These are phyloP conservation scores for Vigna unguiculata DNA, from an alignment of 306 rosid species.

Conservation along the genomic window DNA sequence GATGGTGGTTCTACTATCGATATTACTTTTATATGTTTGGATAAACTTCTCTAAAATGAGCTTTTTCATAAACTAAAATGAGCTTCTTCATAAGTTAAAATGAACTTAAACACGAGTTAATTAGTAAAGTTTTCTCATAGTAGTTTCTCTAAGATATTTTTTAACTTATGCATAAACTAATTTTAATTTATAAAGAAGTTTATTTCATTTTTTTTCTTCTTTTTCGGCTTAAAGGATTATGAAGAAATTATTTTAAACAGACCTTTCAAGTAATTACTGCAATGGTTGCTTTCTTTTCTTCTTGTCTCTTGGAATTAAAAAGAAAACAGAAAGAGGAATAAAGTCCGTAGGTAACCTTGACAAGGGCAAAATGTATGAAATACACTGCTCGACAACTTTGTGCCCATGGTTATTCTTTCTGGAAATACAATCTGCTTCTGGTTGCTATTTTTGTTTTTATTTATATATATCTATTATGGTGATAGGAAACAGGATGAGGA, in stretches of 20 bases:
- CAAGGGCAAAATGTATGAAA: constrained; percentile 17
- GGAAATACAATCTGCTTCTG: constrained; percentile 28
- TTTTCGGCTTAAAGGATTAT: too few species aligned
- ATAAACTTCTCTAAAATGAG: too few species aligned
- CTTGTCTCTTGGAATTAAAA: constrained; percentile 10
- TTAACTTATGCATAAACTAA: too few species aligned
- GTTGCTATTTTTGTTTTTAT: constrained; percentile 37
- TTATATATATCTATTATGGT: constrained; percentile 42
- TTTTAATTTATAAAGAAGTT: too few species aligned
- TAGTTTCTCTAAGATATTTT: too few species aligned
- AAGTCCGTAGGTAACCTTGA: not conserved
- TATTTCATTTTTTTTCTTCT: too few species aligned
- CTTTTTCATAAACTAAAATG: too few species aligned
- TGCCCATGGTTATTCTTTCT: constrained; percentile 15
- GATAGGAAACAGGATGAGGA: constrained; percentile 92
- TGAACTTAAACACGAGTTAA: too few species aligned
- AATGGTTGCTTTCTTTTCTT: constrained; percentile 6
- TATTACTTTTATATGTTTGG: not conserved
- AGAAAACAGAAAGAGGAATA: not conserved
- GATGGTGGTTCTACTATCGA: constrained; percentile 3
- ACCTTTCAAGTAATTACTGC: constrained; percentile 14
- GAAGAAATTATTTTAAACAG: too few species aligned
- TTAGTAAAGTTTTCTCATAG: too few species aligned
- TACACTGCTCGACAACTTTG: constrained; percentile 6
- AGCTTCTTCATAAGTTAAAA: too few species aligned